Conservation (phyloP, 2,329 filamentous ascomycete species). For the Coniella vitis region DNA sequence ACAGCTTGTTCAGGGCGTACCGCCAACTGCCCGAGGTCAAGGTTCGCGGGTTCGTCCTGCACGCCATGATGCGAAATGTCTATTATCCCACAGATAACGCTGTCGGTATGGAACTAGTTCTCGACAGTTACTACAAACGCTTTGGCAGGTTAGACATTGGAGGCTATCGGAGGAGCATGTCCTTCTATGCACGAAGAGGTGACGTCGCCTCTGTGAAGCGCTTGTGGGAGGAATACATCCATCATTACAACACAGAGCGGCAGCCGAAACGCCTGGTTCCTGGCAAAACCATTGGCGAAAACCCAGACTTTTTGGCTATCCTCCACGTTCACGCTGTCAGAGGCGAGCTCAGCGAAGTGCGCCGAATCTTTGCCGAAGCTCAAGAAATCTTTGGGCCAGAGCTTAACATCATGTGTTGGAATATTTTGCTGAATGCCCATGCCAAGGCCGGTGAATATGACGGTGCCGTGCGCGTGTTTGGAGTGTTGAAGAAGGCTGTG, state of each 20-base stretch:
- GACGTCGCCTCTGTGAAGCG: constrained; percentile 38
- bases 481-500: constrained; percentile 44
- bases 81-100: constrained; percentile 30
- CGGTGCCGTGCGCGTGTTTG: constrained; percentile 59
- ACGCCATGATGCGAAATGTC: constrained; percentile 36
- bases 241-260: constrained; percentile 20
- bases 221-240: constrained; percentile 38
- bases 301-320: constrained; percentile 35
- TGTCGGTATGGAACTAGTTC: constrained; percentile 37
- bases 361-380: constrained; percentile 58
- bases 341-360: constrained; percentile 55
- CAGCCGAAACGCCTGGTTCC: constrained; percentile 1
- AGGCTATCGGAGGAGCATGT: constrained; percentile 42
- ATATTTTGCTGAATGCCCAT: constrained; percentile 68
- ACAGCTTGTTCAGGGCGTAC: constrained; percentile 39
- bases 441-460: constrained; percentile 58
- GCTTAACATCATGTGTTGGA: constrained; percentile 62
- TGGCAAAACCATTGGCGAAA: not conserved
- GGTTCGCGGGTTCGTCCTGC: constrained; percentile 34
- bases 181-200: constrained; percentile 41
- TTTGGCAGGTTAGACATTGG: constrained; percentile 34
- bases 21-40: constrained; percentile 32
- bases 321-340: constrained; percentile 65
- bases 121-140: constrained; percentile 41
- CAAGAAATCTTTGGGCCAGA: constrained; percentile 43